Evolutionary conservation across 2,329 filamentous ascomycete genomes (phyloP).

Genomic region (Beauveria australis): DNA sequence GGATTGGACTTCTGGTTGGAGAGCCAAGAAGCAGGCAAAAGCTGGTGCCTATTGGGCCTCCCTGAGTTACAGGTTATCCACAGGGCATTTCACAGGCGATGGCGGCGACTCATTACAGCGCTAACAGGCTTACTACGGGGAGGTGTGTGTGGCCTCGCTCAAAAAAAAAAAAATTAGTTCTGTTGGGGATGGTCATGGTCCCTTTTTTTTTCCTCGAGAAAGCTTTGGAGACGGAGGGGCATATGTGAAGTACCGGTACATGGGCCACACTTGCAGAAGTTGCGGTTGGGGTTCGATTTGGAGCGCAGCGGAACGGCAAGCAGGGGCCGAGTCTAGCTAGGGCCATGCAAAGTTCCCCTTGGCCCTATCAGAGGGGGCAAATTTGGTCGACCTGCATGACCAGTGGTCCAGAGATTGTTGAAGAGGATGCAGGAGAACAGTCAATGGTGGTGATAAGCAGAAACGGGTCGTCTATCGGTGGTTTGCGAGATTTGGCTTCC

Average conservation of each 20-base stretch:
- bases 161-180: constrained; percentile 29
- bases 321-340: background rate
- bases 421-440: constrained; percentile 12
- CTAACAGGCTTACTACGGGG: background rate
- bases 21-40: background rate
- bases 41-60: background rate
- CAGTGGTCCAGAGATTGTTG: constrained; percentile 8
- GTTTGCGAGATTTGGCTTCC: background rate
- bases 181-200: constrained; percentile 30
- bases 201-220: constrained; percentile 10
- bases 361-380: background rate
- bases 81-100: background rate
- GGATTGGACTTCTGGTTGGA: background rate
- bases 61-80: too few species aligned
- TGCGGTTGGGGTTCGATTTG: background rate
- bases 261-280: background rate
- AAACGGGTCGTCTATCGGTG: background rate
- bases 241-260: constrained; percentile 13
- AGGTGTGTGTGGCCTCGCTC: background rate
- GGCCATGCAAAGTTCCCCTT: constrained; percentile 8
- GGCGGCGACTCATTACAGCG: background rate
- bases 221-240: constrained; percentile 17
- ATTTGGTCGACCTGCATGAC: constrained; percentile 2
- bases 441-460: background rate
- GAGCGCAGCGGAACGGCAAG: background rate